These are phyloP conservation scores for Odontarrhena argentea DNA, from an alignment of 345 rosid genomes.

Conservation along the genomic window DNA sequence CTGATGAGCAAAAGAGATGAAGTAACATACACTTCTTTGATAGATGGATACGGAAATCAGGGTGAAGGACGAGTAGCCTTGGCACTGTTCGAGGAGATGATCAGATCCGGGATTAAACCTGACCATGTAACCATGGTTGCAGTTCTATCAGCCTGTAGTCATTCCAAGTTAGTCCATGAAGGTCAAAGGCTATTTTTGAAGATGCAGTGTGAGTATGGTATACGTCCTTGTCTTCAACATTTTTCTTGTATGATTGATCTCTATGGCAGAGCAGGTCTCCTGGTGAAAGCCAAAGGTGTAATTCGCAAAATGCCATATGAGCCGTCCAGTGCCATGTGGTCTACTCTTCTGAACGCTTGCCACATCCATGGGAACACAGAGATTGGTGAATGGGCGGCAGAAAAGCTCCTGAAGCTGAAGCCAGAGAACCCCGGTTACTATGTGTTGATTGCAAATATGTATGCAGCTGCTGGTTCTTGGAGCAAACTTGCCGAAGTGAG, in stretches of 20 bases:
- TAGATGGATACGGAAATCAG: constrained; percentile 71
- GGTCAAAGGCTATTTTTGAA: constrained; percentile 54
- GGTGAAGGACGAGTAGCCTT: constrained; percentile 63
- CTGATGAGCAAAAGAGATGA: constrained; percentile 59
- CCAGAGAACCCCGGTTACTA: constrained; percentile 72
- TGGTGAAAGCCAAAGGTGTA: constrained; percentile 54
- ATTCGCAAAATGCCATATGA: constrained; percentile 58
- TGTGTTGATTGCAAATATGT: constrained; percentile 72
- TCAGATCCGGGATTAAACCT: constrained; percentile 51
- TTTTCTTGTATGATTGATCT: constrained; percentile 80
- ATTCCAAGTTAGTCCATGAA: constrained; percentile 65
- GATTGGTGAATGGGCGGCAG: constrained; percentile 86
- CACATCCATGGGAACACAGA: constrained; percentile 56
- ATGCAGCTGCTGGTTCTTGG: constrained; percentile 74
- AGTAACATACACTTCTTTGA: constrained; percentile 82
- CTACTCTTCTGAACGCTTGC: constrained; percentile 71
- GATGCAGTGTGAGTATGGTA: constrained; percentile 49
- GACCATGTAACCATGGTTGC: constrained; percentile 85
- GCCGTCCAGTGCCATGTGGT: constrained; percentile 69
- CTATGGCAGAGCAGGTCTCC: constrained; percentile 73
- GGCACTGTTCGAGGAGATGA: constrained; percentile 64
- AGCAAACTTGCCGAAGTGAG: constrained; percentile 65
- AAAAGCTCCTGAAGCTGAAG: constrained; percentile 56
- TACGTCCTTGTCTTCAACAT: constrained; percentile 62
- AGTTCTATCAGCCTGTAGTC: constrained; percentile 84